phyloP scores from a whole-genome alignment of 192 early-diverging fungal species.

The Entophlyctis luteolus region DNA sequence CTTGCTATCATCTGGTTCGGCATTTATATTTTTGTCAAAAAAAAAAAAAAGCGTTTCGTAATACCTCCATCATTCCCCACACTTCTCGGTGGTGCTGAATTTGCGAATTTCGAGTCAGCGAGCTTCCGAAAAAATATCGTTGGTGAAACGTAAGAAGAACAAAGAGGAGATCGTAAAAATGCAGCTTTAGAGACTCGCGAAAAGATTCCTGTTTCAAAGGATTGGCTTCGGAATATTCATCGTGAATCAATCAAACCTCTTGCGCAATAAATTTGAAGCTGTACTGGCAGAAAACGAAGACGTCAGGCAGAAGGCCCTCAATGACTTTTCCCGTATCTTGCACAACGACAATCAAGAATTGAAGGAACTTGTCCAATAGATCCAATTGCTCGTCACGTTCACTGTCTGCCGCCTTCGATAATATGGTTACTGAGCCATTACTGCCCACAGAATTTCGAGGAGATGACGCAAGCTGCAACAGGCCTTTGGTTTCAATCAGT shows the following conservation, averaged over 20 bases:
- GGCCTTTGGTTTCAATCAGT: constrained; percentile 2
- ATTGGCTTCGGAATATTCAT: not conserved
- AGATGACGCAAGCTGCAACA: not conserved
- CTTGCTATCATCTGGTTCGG: constrained; percentile 16
- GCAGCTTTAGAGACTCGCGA: constrained; percentile 8
- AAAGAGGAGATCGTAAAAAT: constrained; percentile 20
- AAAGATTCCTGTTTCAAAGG: not conserved
- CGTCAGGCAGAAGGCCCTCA: constrained; percentile 11
- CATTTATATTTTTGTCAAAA: not conserved
- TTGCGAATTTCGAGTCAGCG: not conserved
- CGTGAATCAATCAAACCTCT: constrained; percentile 6
- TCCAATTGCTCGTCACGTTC: not conserved
- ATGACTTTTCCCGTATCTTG: constrained; percentile 21
- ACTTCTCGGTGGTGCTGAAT: constrained; percentile 13
- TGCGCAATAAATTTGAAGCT: constrained; percentile 8
- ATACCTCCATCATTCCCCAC: constrained; percentile 11
- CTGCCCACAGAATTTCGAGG: not conserved
- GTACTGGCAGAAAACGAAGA: constrained; percentile 12
- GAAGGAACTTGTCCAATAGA: constrained; percentile 24
- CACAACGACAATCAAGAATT: constrained; percentile 10
- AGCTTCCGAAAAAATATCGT: constrained; percentile 23
- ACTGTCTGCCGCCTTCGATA: too few relatives aligned
- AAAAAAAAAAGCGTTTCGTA: not conserved
- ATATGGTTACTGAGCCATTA: not conserved
- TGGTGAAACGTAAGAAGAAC: constrained; percentile 15